Evolutionary conservation across 805 yeast genomes (phyloP).

Genomic region (Yarrowia sp.): DNA sequence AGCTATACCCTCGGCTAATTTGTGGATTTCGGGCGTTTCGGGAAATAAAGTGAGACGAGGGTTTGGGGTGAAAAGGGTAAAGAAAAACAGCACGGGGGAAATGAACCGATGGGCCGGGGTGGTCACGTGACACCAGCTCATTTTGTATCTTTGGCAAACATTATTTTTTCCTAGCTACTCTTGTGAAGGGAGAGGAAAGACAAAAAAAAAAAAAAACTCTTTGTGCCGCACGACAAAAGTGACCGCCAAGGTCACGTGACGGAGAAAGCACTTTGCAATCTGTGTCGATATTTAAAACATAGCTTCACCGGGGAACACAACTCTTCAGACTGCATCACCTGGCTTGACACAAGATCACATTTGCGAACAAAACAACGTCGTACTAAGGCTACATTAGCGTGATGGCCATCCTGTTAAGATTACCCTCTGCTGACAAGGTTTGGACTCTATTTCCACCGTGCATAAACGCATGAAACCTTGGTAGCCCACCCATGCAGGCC

Average conservation of each 20-base stretch:
- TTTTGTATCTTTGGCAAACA: no score
- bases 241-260: no score
- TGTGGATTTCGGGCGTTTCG: slow-evolving; percentile 8
- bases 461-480: background rate
- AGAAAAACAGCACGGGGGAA: background rate
- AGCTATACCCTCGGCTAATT: slow-evolving; percentile 11
- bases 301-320: no score
- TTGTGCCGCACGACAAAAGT: no score
- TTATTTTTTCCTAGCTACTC: no score
- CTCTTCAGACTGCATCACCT: no score
- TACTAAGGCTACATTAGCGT: slow-evolving; percentile 7
- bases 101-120: background rate
- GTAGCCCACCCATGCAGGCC: background rate
- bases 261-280: no score
- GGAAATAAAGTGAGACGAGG: slow-evolving; percentile 17
- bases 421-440: background rate
- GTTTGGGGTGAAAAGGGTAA: background rate
- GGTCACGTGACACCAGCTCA: background rate
- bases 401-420: background rate
- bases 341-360: no score
- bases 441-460: background rate
- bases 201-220: no score
- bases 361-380: no score
- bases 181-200: no score
- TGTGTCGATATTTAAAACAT: no score